A percentile compares a stretch with the other conserved stretches of the same genome.
phyloP scores from a whole-genome alignment of 331 rosid genomes.

The Pyracantha coccinea region DNA sequence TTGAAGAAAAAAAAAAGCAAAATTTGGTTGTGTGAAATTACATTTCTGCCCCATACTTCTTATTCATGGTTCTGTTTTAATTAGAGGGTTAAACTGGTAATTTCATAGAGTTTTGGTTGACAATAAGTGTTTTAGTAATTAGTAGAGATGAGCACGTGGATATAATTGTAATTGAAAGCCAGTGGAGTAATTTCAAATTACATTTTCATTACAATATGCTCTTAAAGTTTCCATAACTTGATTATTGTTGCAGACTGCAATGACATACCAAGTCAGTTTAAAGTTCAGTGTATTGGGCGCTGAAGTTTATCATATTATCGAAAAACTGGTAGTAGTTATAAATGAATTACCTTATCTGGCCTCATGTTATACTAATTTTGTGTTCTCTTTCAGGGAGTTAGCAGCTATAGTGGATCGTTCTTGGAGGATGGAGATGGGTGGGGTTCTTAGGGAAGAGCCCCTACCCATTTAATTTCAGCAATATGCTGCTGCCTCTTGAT shows the following conservation, averaged over 20 bases:
- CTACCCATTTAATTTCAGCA: conserved; percentile 33
- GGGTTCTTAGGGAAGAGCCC: conserved; percentile 60
- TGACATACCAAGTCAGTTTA: not conserved
- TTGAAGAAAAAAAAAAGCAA: too few relatives aligned
- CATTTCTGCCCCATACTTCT: too few relatives aligned
- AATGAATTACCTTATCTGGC: not conserved
- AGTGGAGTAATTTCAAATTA: not conserved
- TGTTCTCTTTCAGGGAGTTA: conserved; percentile 68
- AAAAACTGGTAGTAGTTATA: not conserved
- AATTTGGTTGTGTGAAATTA: too few relatives aligned
- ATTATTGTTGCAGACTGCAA: not conserved
- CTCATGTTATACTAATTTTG: not conserved
- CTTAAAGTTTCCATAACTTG: not conserved
- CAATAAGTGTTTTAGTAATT: too few relatives aligned
- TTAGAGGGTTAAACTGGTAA: too few relatives aligned
- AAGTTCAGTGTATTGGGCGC: not conserved
- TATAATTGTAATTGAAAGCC: not conserved
- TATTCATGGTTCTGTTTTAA: too few relatives aligned
- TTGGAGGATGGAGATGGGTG: conserved; percentile 96
- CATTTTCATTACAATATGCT: not conserved
- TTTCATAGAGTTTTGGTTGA: too few relatives aligned
- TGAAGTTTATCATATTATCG: not conserved
- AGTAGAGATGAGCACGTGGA: too few relatives aligned
- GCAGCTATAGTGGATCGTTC: conserved; percentile 68
- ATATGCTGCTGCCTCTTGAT: conserved; percentile 19